Evolutionary conservation across 2,329 filamentous ascomycete species (phyloP).

Genomic region (Phaeosphaeriaceae sp.): DNA sequence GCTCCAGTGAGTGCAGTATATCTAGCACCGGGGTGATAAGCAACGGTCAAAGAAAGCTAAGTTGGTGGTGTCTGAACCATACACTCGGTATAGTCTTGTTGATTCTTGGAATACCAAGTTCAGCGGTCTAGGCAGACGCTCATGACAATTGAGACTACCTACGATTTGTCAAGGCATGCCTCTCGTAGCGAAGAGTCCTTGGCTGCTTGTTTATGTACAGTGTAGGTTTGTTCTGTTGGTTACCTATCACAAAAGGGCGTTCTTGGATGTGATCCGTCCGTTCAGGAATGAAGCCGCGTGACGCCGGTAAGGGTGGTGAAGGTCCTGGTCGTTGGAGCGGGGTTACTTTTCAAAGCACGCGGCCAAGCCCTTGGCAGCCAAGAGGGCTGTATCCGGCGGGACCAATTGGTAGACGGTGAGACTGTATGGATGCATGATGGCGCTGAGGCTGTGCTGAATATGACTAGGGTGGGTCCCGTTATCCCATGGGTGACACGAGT

Average conservation of each 20-base stretch:
- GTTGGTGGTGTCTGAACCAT: constrained; percentile 25
- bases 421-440: constrained; percentile 33
- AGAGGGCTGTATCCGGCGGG: constrained; percentile 24
- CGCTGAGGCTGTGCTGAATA: constrained; percentile 41
- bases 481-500: constrained; percentile 21
- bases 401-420: constrained; percentile 20
- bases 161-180: constrained; percentile 14
- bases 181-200: constrained; percentile 10
- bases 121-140: constrained; percentile 11
- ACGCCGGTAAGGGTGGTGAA: neutral
- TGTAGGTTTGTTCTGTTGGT: constrained; percentile 1
- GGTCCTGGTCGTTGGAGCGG: constrained; percentile 16
- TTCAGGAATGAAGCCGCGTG: constrained; percentile 11
- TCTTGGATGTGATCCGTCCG: neutral
- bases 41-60: constrained; percentile 3
- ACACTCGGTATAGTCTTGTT: constrained; percentile 8
- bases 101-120: no score
- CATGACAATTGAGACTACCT: constrained; percentile 2
- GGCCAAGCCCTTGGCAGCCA: constrained; percentile 11
- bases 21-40: constrained; percentile 9
- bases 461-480: constrained; percentile 13
- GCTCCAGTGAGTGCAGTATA: constrained; percentile 12
- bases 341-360: constrained; percentile 8
- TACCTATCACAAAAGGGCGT: neutral
- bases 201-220: constrained; percentile 13